Conservation (phyloP, 192 early-diverging fungal species). For the Phlyctochytrium bullatum region DNA sequence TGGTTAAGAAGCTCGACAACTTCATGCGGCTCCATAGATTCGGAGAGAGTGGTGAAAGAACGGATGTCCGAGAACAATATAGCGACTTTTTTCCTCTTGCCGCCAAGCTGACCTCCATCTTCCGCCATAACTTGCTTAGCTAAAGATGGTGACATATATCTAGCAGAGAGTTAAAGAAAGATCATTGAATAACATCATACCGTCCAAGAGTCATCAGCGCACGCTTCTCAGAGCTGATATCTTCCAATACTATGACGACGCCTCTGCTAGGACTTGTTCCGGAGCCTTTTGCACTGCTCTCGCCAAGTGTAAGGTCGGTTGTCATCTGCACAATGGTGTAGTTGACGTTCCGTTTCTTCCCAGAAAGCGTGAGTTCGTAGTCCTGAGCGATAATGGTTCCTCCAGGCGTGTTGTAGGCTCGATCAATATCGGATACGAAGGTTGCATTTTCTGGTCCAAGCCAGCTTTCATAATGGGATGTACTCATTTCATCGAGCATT, state of each 20-base stretch:
- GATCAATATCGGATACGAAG: slow-evolving; percentile 39
- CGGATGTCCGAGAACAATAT: slow-evolving; percentile 37
- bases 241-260: slow-evolving; percentile 52
- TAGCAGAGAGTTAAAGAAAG: slow-evolving; percentile 7
- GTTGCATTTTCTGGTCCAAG: slow-evolving; percentile 32
- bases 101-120: slow-evolving; percentile 46
- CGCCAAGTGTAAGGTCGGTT: not conserved
- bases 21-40: slow-evolving; percentile 52
- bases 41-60: slow-evolving; percentile 47
- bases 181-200: slow-evolving; percentile 20
- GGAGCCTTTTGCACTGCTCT: slow-evolving; percentile 15
- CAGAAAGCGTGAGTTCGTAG: slow-evolving; percentile 15
- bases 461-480: slow-evolving; percentile 33
- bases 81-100: slow-evolving; percentile 45
- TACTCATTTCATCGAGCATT: not conserved
- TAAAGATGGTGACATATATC: slow-evolving; percentile 55
- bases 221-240: slow-evolving; percentile 53
- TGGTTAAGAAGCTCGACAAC: slow-evolving; percentile 55
- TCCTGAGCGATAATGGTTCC: slow-evolving; percentile 23
- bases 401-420: slow-evolving; percentile 22
- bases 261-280: slow-evolving; percentile 32
- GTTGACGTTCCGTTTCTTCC: slow-evolving; percentile 22
- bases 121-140: slow-evolving; percentile 60
- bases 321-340: slow-evolving; percentile 29
- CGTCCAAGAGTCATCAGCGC: slow-evolving; percentile 54